Evolutionary conservation across 2,329 filamentous ascomycete genomes (phyloP).

Genomic region (Trichocomaceae sp.): DNA sequence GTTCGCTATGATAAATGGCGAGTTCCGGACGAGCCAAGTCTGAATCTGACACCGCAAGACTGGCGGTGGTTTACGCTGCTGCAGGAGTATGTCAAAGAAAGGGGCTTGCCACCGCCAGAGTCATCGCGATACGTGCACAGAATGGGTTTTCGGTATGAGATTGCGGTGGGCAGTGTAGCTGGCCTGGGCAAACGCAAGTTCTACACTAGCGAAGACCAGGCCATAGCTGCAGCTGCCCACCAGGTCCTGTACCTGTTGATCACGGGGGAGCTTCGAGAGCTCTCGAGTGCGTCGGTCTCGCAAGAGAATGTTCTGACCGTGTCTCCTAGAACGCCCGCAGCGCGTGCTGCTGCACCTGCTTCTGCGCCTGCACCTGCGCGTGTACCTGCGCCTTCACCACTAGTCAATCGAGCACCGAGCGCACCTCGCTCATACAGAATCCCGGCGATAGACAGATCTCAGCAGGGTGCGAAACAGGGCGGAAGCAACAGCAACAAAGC

Average conservation of each 20-base stretch:
- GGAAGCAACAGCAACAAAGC: too few species aligned
- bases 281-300: conserved; percentile 1
- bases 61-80: conserved; percentile 24
- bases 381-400: not conserved
- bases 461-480: not conserved
- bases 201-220: conserved; percentile 21
- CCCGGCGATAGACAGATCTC: not conserved
- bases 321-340: not conserved
- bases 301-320: not conserved
- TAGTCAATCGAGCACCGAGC: not conserved
- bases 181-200: conserved; percentile 18
- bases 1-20: conserved; percentile 21
- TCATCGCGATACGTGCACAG: conserved; percentile 22
- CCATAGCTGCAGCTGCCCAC: conserved; percentile 26
- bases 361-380: too few species aligned
- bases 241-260: conserved; percentile 22
- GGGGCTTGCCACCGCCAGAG: conserved; percentile 1
- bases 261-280: conserved; percentile 9
- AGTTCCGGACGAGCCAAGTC: conserved; percentile 23
- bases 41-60: conserved; percentile 10
- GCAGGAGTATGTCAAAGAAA: not conserved
- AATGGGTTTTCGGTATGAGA: conserved; percentile 22
- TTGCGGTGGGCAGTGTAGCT: conserved; percentile 18
- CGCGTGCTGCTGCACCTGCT: too few species aligned
- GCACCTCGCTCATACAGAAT: not conserved